Conservation (phyloP, 1,139 yeast genomes). For the Debaryomyces fabryi region DNA sequence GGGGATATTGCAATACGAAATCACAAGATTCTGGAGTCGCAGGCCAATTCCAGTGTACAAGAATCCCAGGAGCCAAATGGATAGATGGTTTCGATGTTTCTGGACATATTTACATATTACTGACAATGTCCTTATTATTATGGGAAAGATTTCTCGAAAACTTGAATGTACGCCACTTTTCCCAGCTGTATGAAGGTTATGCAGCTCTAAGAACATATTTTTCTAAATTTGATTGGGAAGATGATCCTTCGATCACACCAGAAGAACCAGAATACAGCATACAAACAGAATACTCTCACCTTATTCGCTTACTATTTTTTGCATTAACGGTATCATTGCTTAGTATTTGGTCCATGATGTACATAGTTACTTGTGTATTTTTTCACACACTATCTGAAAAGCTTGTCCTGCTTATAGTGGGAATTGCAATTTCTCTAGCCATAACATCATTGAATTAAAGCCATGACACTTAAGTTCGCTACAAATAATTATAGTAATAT, state of each 20-base stretch:
- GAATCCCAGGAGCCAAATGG: slow-evolving; percentile 10
- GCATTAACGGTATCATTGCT: slow-evolving; percentile 15
- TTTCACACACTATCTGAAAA: slow-evolving; percentile 66
- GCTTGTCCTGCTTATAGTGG: slow-evolving; percentile 52
- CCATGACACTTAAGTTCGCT: not conserved
- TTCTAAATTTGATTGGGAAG: slow-evolving; percentile 13
- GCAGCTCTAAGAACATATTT: slow-evolving; percentile 8
- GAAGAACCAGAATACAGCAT: slow-evolving; percentile 6
- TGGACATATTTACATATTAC: slow-evolving; percentile 61
- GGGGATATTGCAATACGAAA: slow-evolving; percentile 41
- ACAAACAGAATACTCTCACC: slow-evolving; percentile 5
- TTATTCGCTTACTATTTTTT: slow-evolving; percentile 1
- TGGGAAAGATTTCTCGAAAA: slow-evolving; percentile 35
- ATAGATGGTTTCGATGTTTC: slow-evolving; percentile 52
- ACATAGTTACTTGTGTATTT: slow-evolving; percentile 56
- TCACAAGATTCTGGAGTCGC: slow-evolving; percentile 9
- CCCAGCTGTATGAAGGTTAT: not conserved
- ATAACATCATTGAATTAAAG: not conserved
- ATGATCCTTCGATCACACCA: slow-evolving; percentile 11
- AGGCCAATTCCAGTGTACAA: slow-evolving; percentile 11
- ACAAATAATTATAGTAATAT: not conserved
- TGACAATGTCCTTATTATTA: slow-evolving; percentile 49
- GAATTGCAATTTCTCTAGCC: slow-evolving; percentile 41
- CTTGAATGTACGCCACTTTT: slow-evolving; percentile 10
- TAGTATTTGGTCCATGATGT: slow-evolving; percentile 47